Conservation (phyloP, 345 rosid genomes). For the Eucalyptus pumila region DNA sequence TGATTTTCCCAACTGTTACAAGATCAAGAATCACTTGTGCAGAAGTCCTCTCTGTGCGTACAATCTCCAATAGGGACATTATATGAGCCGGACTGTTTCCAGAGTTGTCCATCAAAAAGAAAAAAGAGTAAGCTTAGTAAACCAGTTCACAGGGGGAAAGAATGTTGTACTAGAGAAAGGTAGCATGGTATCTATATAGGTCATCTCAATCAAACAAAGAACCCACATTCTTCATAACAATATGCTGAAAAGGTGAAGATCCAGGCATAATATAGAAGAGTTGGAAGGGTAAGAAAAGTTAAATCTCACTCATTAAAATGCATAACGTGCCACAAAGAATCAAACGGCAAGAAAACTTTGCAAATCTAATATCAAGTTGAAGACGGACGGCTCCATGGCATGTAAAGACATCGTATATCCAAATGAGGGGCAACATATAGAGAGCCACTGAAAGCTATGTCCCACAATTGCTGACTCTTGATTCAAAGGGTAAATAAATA, state of each 20-base stretch:
- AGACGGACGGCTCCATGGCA: not conserved
- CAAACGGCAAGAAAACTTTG: not conserved
- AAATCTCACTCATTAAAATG: not conserved
- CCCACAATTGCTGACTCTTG: not conserved
- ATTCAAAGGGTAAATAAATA: not conserved
- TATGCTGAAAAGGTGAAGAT: not conserved
- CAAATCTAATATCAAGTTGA: not conserved
- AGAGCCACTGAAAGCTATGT: not conserved
- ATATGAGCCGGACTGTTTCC: constrained; percentile 84
- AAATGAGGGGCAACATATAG: not conserved
- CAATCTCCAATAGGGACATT: constrained; percentile 96
- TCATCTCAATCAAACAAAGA: not conserved
- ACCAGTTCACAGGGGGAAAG: not conserved
- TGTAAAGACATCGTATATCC: not conserved
- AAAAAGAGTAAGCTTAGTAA: not conserved
- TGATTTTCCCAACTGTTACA: constrained; percentile 69
- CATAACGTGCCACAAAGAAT: not conserved
- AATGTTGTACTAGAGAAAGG: not conserved
- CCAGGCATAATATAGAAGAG: not conserved
- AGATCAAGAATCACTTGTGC: constrained; percentile 89
- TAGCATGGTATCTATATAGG: not conserved
- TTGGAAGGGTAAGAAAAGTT: not conserved
- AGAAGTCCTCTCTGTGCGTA: constrained; percentile 70
- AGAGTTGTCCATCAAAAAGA: not conserved
- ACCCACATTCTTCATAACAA: not conserved